Base-by-base conservation (phyloP, 805 yeast species). In the Hanseniaspora osmophila region DNA sequence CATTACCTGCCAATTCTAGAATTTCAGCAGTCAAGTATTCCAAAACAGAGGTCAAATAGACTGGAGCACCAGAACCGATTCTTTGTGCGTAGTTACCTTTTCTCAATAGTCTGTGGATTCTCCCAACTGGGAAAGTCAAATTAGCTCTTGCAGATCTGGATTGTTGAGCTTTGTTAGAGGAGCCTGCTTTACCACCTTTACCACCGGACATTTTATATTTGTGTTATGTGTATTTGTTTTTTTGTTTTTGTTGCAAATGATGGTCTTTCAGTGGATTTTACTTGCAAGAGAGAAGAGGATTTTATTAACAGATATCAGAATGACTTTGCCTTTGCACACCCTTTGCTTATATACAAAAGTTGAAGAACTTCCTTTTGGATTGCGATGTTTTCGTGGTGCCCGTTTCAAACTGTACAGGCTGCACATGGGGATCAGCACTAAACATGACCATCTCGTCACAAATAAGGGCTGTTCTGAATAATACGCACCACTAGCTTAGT, bases 51-150 rank as follows among this genome's bases (percentile, higher is more conserved):
- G 97, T 88, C 65, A 90, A 77, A 74, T 88, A 90, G 53, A 90
- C 90, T 73, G 97, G 96, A 62, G 97, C 96, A 80, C 95, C 96
- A 57, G 96, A 87, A 78, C 97, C 96, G 60, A 90, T 82, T 75
- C 97, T 82, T 74, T 88, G 94, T 64, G 96, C 94, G 75, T 90
- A 85, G 81, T 88, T 85, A 68, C 95, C 96, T 73, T 83, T 86
- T 80, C 94, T 85, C 64, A 90, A 73, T 60, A 88, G 77, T 74
- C 96, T 81, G 77, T 90, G 96, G 59, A 90, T 92, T 80, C 97
- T 88, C 70, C 97, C 97, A 57, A 90, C 97, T 74, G 97, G 97
- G 94, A 90, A 90, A 61, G 94, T 85, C 65, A 90, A 79, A 70
- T 96, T 97, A 65, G 97, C 96, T 77, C 87, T 90, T 54, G 96